Conservation (phyloP, 345 rosid species). For the Rhizophora apiculata region DNA sequence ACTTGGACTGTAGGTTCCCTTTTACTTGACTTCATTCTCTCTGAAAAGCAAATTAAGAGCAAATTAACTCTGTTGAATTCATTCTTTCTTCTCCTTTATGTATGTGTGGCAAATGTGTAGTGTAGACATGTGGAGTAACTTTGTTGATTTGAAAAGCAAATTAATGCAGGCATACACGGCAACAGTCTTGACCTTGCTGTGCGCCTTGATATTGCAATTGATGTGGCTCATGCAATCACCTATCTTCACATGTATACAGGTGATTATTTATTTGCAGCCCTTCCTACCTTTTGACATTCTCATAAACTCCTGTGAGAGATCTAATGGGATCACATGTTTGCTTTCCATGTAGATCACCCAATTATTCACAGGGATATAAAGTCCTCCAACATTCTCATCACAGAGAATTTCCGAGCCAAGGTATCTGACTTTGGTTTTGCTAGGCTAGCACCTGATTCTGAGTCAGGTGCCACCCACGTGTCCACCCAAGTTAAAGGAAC, state of each 20-base stretch:
- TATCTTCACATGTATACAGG: conserved; percentile 98
- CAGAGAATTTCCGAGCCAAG: conserved; percentile 83
- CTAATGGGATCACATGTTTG: conserved; percentile 11
- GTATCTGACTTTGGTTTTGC: conserved; percentile 94
- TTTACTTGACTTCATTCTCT: background rate
- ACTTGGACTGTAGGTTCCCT: conserved; percentile 72
- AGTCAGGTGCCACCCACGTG: conserved; percentile 84
- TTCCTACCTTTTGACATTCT: background rate
- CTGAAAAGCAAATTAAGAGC: too few species aligned
- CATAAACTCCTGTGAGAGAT: background rate
- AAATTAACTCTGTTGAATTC: too few species aligned
- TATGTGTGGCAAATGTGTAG: too few species aligned
- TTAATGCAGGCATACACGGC: conserved; percentile 54
- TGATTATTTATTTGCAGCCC: conserved; percentile 13
- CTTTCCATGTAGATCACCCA: conserved; percentile 67
- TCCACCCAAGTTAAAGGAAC: conserved; percentile 99
- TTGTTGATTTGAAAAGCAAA: conserved; percentile 14
- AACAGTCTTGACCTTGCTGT: conserved; percentile 56
- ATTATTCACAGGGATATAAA: conserved; percentile 93
- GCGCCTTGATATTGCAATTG: conserved; percentile 73
- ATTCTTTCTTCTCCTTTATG: too few species aligned
- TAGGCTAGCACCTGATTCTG: conserved; percentile 67
- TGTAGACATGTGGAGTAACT: conserved; percentile 6
- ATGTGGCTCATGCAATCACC: conserved; percentile 91
- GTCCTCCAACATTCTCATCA: conserved; percentile 91